Evolutionary conservation across 768 basidiomycete species (phyloP), one percentile per base, ranked within the genome.

Genomic region (Tulasnella sp.): DNA sequence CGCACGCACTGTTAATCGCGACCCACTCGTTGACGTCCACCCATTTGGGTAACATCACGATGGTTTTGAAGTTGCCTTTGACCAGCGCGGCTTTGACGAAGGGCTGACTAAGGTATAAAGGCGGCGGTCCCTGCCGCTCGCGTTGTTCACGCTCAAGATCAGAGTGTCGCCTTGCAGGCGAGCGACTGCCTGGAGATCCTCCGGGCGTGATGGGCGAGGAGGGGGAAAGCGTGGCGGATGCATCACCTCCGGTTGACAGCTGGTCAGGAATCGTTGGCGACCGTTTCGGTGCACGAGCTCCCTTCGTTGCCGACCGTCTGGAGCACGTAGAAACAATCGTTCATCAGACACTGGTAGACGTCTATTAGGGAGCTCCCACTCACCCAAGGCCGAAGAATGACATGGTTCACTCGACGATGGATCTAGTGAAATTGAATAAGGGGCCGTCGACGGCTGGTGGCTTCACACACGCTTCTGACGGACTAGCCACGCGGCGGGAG

Each of bases 51-150:
- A 94, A 85, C 81, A 94, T 91, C 72, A 98, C 95, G 77, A 98
- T 98, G 3, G 95, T 97, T 83, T 96, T 98, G 84, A 97, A 98
- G 81, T 95, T 97, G 29, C 96, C 96, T 80, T 96, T 98, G 73
- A 98, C 95, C 59, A 98, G 85, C 0, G 96, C 94, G 1, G 94
- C 90, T 76, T 96, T 95, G 71, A 91, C 93, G 79, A 98, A 98
- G 3, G 95, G 95, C 69, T 91, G 91, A 80, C 91, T 96, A 12
- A 98, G 85, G 78, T 96, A 97, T 19, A 98, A 82, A 0, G 92
- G 90, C 9, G 71, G 71, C n/a, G 71, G 71, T 22, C 40, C 69
- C 36, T 52, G 42, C 35, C 69, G 69, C 47, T 71, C 69, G 7
- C 67, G 12, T 11, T 37, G 36, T 34, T 62, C 62, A 72, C 42